These are phyloP conservation scores for Grigorovia transvaalensis DNA, from an alignment of 805 yeast species.

Conservation along the genomic window DNA sequence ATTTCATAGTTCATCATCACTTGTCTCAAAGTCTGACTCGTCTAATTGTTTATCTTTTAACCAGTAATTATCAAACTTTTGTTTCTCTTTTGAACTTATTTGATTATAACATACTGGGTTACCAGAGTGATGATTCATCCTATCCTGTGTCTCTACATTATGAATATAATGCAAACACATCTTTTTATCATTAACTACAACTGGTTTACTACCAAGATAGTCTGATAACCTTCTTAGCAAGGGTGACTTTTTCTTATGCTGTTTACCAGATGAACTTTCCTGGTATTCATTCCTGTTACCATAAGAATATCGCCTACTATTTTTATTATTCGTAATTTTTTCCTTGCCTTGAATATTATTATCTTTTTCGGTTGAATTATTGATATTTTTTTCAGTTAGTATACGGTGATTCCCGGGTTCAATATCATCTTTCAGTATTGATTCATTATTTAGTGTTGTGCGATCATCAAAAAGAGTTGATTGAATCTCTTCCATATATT, in stretches of 20 bases:
- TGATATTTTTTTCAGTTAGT: neutral
- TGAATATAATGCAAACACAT: neutral
- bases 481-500: neutral
- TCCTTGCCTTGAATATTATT: neutral
- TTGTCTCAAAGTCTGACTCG: constrained; percentile 24
- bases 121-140: neutral
- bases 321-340: neutral
- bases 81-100: neutral
- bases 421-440: neutral
- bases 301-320: neutral
- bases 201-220: neutral
- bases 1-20: constrained; percentile 18
- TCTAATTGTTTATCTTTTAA: constrained; percentile 16
- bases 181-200: neutral
- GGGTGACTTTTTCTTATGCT: neutral
- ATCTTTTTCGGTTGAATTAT: no score
- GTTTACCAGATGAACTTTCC: neutral
- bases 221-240: neutral
- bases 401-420: neutral
- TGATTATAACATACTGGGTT: neutral
- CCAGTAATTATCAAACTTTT: constrained; percentile 14
- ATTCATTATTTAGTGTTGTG: neutral
- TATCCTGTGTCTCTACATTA: neutral
- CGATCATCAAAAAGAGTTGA: neutral
- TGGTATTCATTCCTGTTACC: neutral